Evolutionary conservation across 2,329 filamentous ascomycete genomes (phyloP), one percentile per base, ranked within the genome.

Genomic region (Ilyonectria destructans): DNA sequence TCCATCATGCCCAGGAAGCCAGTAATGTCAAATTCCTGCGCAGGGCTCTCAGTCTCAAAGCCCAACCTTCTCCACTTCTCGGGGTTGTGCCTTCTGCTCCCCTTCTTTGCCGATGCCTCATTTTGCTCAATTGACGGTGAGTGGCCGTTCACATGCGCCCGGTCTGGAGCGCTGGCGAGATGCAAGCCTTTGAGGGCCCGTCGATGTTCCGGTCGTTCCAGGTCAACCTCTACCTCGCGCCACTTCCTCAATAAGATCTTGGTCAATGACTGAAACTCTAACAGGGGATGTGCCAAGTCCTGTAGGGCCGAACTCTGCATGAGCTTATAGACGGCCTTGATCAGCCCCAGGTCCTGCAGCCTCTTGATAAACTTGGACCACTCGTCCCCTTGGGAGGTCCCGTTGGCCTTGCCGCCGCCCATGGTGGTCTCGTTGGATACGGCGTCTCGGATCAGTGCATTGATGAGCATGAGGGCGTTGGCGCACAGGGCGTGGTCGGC

Each of bases 1-100:
- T 99, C 96, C 95, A 99, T 98, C 89, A 99, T 94, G 31, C 96
- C 96, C 61, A 99, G 82, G 79, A 95, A 98, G 0, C 96, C 96
- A 31, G 93, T 92, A 45, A 89, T 85, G 21, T 94, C 91, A 77
- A 99, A 98, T 74, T 99, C 96, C 75, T 88, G 87, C 0, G 91
- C 91, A 4, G 96, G 96, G 73, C 89, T 95, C 81, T 99, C 96
- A 0, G 93, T 92, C 80, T 96, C 93, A 76, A 99, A 99, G 3
- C 96, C 96, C 48, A 99, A 81, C 61, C 95, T 88, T 75, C 95
- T 89, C 96, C 96, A 99, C 80, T 98, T 98, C 77, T 97, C 92
- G 0, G 95, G 93, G 75, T 94, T 93, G 75, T 97, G 94, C 75
- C 89, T 89, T 76, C 89, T 89, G 77, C 88, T 93, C 3, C 89